These are phyloP conservation scores for Podosphaera fusca DNA, from an alignment of 2,329 filamentous ascomycete genomes.

Conservation along the genomic window DNA sequence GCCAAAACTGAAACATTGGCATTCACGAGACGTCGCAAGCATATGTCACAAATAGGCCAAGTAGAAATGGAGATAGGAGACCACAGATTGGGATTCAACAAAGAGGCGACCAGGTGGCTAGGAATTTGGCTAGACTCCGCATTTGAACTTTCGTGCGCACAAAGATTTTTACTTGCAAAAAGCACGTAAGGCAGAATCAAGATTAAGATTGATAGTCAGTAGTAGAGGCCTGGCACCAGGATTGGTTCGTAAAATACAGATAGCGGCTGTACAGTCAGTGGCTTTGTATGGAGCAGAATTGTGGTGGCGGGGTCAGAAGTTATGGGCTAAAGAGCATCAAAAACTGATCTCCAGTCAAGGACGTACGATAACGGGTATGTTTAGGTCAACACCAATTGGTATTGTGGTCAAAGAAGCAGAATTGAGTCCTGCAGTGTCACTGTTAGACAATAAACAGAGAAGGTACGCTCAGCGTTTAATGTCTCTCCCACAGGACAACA, in stretches of 20 bases:
- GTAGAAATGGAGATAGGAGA: background rate
- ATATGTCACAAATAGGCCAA: background rate
- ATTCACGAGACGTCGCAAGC: background rate
- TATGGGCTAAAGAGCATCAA: background rate
- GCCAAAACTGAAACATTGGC: background rate
- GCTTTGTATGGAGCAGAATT: background rate
- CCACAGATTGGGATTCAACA: background rate
- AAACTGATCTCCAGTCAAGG: background rate
- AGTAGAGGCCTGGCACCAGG: too few relatives aligned
- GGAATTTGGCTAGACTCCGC: background rate
- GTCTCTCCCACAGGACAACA: too few relatives aligned
- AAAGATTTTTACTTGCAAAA: background rate
- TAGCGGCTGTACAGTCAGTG: background rate
- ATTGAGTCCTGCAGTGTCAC: background rate
- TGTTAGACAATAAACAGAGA: too few relatives aligned
- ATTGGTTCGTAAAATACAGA: background rate
- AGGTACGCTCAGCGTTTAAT: too few relatives aligned
- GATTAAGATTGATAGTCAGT: too few relatives aligned
- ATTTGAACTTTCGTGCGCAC: background rate
- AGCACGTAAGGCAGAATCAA: background rate
- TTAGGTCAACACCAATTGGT: background rate
- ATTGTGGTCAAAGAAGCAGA: background rate
- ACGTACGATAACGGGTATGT: background rate
- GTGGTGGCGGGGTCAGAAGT: background rate
- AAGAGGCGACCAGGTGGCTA: background rate